Conservation (phyloP, 2,329 filamentous ascomycete species). For the Diaporthe longicolla region DNA sequence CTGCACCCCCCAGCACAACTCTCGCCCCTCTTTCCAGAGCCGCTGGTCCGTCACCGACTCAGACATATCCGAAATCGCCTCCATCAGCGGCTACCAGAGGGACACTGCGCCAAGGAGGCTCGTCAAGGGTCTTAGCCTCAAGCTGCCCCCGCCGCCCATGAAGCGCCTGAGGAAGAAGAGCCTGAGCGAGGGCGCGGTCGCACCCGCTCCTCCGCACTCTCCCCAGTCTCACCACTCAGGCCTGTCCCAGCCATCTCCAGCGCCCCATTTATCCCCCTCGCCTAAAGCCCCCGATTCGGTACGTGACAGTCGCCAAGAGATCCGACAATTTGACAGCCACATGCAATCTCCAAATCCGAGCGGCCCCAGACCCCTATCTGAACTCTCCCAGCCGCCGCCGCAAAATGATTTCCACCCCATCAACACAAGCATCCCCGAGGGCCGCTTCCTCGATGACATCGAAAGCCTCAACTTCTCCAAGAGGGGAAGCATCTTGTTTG, state of each 20-base stretch:
- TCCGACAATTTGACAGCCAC: constrained; percentile 40
- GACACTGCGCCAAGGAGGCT: constrained; percentile 35
- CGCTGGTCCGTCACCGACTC: constrained; percentile 43
- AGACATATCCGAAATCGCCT: constrained; percentile 34
- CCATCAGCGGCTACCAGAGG: constrained; percentile 14
- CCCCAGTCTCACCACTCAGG: constrained; percentile 36
- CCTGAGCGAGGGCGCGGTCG: constrained; percentile 48
- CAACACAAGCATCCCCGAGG: constrained; percentile 69
- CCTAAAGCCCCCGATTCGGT: constrained; percentile 36
- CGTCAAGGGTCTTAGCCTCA: constrained; percentile 40
- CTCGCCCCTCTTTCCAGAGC: constrained; percentile 40
- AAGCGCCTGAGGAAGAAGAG: constrained; percentile 41
- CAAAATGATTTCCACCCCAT: constrained; percentile 64
- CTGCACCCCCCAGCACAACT: constrained; percentile 31
- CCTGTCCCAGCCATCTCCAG: constrained; percentile 40
- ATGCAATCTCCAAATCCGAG: constrained; percentile 43
- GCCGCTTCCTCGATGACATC: constrained; percentile 70
- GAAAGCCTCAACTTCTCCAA: constrained; percentile 72
- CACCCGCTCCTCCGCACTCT: constrained; percentile 33
- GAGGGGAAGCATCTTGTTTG: constrained; percentile 74
- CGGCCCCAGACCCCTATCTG: constrained; percentile 46
- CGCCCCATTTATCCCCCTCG: constrained; percentile 35
- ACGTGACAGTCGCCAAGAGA: constrained; percentile 35
- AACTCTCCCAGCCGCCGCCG: constrained; percentile 48
- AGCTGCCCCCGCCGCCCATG: constrained; percentile 38